Evolutionary conservation across 805 yeast genomes (phyloP).

Genomic region (Candida lessepsii): DNA sequence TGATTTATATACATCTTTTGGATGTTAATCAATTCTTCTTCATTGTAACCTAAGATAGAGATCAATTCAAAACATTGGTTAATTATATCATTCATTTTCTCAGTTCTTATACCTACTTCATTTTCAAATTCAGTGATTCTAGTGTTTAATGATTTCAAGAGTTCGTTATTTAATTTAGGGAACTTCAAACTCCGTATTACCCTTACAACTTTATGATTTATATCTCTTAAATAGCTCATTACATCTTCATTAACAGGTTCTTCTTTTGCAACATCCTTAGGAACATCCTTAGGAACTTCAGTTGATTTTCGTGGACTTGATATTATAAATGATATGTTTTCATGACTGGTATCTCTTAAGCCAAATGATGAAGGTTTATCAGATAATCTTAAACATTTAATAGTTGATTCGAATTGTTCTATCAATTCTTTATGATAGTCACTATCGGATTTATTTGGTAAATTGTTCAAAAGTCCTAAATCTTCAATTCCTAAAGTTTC

Average conservation of each 20-base stretch:
- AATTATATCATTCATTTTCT: slow-evolving; percentile 24
- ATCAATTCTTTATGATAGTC: slow-evolving; percentile 29
- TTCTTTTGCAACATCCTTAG: neutral
- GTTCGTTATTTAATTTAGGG: slow-evolving; percentile 36
- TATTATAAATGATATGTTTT: slow-evolving; percentile 22
- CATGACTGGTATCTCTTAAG: slow-evolving; percentile 9
- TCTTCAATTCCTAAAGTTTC: slow-evolving; percentile 28
- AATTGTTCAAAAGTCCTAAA: slow-evolving; percentile 17
- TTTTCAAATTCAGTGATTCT: slow-evolving; percentile 27
- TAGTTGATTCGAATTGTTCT: slow-evolving; percentile 29
- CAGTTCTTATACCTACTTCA: slow-evolving; percentile 24
- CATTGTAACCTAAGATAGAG: slow-evolving; percentile 26
- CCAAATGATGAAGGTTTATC: slow-evolving; percentile 11
- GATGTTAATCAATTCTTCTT: slow-evolving; percentile 31
- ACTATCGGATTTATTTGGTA: slow-evolving; percentile 33
- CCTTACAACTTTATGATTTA: slow-evolving; percentile 37
- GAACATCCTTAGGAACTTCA: slow-evolving; percentile 7
- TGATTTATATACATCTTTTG: slow-evolving; percentile 28
- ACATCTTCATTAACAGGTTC: slow-evolving; percentile 13
- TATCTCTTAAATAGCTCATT: slow-evolving; percentile 30
- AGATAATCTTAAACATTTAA: slow-evolving; percentile 21
- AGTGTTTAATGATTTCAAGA: slow-evolving; percentile 20
- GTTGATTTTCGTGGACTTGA: slow-evolving; percentile 29
- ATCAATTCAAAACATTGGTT: slow-evolving; percentile 26
- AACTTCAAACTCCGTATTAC: slow-evolving; percentile 35